phyloP scores from a whole-genome alignment of 176 grass and related monocot genomes.

The Bromus sterilis region DNA sequence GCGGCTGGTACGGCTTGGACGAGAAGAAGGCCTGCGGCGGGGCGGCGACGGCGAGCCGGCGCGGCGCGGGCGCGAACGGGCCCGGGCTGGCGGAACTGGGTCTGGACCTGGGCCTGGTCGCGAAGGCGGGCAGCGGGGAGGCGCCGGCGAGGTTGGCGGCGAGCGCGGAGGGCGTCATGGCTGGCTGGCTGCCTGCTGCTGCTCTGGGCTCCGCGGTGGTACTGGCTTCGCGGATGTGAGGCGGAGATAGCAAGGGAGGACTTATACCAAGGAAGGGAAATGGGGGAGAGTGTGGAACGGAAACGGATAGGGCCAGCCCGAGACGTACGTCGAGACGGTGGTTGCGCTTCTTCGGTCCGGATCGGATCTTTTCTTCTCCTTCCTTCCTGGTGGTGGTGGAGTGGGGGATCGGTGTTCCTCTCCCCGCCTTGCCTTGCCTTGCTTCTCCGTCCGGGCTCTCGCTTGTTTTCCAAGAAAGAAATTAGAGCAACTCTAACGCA shows the following conservation, averaged over 20 bases:
- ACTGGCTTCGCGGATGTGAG: background rate
- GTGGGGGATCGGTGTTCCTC: background rate
- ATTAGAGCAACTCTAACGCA: no score
- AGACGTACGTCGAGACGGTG: background rate
- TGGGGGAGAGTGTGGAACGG: background rate
- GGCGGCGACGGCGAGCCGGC: constrained; percentile 12
- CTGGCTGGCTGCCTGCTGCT: background rate
- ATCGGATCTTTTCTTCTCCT: background rate
- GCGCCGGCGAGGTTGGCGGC: constrained; percentile 5
- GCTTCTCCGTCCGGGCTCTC: background rate
- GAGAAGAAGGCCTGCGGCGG: constrained; percentile 38
- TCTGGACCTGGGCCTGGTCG: background rate
- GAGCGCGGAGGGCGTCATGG: constrained; percentile 33
- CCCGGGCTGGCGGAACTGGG: background rate
- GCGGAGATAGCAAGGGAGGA: background rate
- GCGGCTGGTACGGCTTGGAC: constrained; percentile 9
- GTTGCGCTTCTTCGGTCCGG: background rate
- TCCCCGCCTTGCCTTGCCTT: background rate
- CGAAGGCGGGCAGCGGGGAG: constrained; percentile 16
- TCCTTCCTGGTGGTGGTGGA: background rate
- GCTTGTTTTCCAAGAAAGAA: constrained; percentile 26
- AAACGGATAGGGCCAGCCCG: constrained; percentile 21
- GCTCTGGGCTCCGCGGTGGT: background rate
- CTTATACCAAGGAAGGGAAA: constrained; percentile 15
- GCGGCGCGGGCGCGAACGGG: background rate